Conservation (phyloP, 331 rosid genomes). For the Dryas integrifolia region DNA sequence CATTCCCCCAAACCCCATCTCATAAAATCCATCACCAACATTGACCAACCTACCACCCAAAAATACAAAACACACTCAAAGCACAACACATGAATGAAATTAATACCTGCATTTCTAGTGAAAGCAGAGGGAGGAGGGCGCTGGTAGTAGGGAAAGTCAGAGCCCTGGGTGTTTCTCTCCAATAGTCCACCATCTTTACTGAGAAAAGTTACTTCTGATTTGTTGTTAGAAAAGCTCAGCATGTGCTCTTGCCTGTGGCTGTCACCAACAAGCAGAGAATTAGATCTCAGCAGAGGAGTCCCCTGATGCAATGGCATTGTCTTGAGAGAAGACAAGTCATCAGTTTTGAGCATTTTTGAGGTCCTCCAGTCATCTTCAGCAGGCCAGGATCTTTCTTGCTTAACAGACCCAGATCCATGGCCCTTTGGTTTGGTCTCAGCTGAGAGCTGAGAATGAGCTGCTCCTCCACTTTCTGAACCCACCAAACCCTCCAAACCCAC, state of each 20-base stretch:
- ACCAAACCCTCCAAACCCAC: constrained; percentile 39
- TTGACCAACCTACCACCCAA: constrained; percentile 17
- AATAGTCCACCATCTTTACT: constrained; percentile 25
- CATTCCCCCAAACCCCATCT: constrained; percentile 11
- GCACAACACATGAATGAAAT: neutral
- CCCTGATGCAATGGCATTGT: constrained; percentile 40
- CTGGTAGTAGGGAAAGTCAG: constrained; percentile 30
- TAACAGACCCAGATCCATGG: constrained; percentile 40
- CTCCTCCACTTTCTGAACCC: constrained; percentile 22
- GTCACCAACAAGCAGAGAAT: constrained; percentile 19
- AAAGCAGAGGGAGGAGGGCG: constrained; percentile 9
- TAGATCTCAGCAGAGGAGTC: constrained; percentile 41
- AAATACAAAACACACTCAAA: neutral
- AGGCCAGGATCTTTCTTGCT: constrained; percentile 38
- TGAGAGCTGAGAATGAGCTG: constrained; percentile 17
- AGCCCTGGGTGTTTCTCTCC: constrained; percentile 15
- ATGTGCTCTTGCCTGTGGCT: constrained; percentile 36
- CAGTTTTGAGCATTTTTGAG: constrained; percentile 36
- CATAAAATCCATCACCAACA: constrained; percentile 12
- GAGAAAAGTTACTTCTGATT: constrained; percentile 28
- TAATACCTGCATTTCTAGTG: constrained; percentile 19
- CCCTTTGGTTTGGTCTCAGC: constrained; percentile 28
- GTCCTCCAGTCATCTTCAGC: constrained; percentile 31
- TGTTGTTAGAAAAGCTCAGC: constrained; percentile 48
- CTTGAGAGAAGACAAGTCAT: constrained; percentile 16